phyloP scores from a whole-genome alignment of 2,329 filamentous ascomycete species.

The Cytospora leucostoma region DNA sequence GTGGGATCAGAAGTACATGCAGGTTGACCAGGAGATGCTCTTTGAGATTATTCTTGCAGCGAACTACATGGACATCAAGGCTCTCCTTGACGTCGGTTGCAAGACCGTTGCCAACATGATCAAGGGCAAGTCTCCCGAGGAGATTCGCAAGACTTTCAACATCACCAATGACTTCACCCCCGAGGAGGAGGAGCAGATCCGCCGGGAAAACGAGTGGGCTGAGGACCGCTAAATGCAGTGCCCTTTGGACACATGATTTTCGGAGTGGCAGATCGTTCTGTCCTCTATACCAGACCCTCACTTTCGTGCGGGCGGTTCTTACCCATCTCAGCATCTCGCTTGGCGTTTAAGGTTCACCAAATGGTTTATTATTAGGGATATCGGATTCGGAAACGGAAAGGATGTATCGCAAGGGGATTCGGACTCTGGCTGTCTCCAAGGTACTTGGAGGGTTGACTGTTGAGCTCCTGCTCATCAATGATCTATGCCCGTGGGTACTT shows the following conservation, averaged over 20 bases:
- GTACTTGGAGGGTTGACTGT: background rate
- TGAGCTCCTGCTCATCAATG: background rate
- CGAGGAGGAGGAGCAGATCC: conserved; percentile 98
- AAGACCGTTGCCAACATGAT: conserved; percentile 99
- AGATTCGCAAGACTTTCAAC: conserved; percentile 99
- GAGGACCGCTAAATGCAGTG: conserved; percentile 66
- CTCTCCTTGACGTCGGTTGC: conserved; percentile 94
- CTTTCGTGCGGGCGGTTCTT: conserved; percentile 9
- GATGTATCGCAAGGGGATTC: background rate
- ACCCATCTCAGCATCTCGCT: conserved; percentile 23
- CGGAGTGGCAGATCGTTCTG: background rate
- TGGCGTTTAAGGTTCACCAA: conserved; percentile 25
- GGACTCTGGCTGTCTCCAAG: background rate
- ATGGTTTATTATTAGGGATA: conserved; percentile 9
- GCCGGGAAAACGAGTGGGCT: conserved; percentile 88
- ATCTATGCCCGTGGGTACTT: background rate
- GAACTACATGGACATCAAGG: conserved; percentile 99
- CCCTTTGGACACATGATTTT: background rate
- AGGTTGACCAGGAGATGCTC: conserved; percentile 99
- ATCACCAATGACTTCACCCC: conserved; percentile 99
- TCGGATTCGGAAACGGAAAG: background rate
- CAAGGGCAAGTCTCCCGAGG: conserved; percentile 99
- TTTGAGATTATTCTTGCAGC: conserved; percentile 98
- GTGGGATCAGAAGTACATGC: conserved; percentile 99
- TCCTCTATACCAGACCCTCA: background rate